phyloP scores from a whole-genome alignment of 495 filamentous ascomycete species.

The Xylaria nigripes region DNA sequence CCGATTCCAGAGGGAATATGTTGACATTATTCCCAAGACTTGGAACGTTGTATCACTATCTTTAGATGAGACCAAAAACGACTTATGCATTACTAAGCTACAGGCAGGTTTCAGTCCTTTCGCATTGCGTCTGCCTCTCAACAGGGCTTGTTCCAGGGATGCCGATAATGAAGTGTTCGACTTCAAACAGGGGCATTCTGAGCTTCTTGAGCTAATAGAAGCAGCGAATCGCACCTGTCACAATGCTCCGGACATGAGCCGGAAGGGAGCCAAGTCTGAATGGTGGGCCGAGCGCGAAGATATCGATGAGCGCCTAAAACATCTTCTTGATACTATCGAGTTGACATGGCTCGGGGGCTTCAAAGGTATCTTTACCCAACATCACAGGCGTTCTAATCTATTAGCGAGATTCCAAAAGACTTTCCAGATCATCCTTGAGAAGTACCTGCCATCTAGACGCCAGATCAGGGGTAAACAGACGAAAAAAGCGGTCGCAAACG shows the following conservation, averaged over 20 bases:
- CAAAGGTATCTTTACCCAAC: conserved; percentile 76
- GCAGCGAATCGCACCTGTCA: conserved; percentile 75
- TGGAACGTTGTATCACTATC: conserved; percentile 87
- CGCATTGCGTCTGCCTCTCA: conserved; percentile 73
- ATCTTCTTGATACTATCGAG: conserved; percentile 77
- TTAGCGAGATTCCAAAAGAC: conserved; percentile 64
- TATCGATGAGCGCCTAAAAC: conserved; percentile 67
- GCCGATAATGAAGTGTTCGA: conserved; percentile 73
- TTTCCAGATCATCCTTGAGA: conserved; percentile 77
- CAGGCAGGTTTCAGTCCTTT: conserved; percentile 68
- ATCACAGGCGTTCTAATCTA: conserved; percentile 48
- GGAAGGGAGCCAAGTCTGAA: conserved; percentile 56
- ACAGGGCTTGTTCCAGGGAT: conserved; percentile 71
- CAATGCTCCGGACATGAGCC: conserved; percentile 33
- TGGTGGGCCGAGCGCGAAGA: conserved; percentile 87
- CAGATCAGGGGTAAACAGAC: conserved; percentile 40
- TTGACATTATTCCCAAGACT: conserved; percentile 69
- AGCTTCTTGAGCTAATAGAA: conserved; percentile 74
- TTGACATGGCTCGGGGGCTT: conserved; percentile 93
- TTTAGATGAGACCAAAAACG: conserved; percentile 66
- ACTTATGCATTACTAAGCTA: conserved; percentile 75
- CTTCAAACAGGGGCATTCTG: conserved; percentile 65
- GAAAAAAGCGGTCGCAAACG: conserved; percentile 35
- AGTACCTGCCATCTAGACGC: conserved; percentile 81
- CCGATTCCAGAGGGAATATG: conserved; percentile 58